Evolutionary conservation across 352 stramenopile genomes (phyloP), one percentile per base, ranked within the genome.

Genomic region (Elongisporangium prolatum): DNA sequence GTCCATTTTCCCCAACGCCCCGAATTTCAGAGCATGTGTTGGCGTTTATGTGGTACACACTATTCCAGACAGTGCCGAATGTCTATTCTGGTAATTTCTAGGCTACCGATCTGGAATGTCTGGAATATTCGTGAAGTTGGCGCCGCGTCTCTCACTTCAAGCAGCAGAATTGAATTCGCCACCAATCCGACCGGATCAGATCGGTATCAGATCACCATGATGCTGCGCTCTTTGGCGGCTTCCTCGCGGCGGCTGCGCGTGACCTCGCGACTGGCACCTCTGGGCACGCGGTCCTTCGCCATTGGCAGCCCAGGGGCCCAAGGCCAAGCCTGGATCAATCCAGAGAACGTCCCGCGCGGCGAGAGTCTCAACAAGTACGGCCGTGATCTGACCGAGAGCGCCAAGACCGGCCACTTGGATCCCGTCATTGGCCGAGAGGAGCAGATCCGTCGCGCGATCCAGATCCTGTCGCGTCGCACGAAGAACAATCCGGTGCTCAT

Each of bases 401-500:
- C 86, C 18, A 71, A 76, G 49, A 56, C 80, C n/a, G 86, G 86
- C 13, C 77, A 91, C 64, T 67, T 98, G 13, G 94, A 98, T 72
- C 92, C 91, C 4, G 80, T 98, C 8, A 98, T 98, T 69, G 95
- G 95, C 0, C 77, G 95, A 16, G 94, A 98, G 65, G 90, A 97
- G 54, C 82, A 98, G 62, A 98, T 99, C 70, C 86, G 96, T 16
- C 82, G 96, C 37, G 90, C 93, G 4, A 94, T 99, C 65, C 95
- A 98, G 69, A 98, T 99, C 60, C 72, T 99, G 7, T 96, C 80
- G 25, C 82, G 97, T 14, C 77, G 97, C 18, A 99, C 94, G 24
- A 99, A 99, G 88, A 99, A 99, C 69, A 99, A 99, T 69, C 97
- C 97, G 2, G 93, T 98, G 49, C 75, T 99, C 47, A 98, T 99